Evolutionary conservation across 2,329 filamentous ascomycete species (phyloP), one percentile per base, ranked within the genome.

Genomic region (Neocatenulostroma microsporum): DNA sequence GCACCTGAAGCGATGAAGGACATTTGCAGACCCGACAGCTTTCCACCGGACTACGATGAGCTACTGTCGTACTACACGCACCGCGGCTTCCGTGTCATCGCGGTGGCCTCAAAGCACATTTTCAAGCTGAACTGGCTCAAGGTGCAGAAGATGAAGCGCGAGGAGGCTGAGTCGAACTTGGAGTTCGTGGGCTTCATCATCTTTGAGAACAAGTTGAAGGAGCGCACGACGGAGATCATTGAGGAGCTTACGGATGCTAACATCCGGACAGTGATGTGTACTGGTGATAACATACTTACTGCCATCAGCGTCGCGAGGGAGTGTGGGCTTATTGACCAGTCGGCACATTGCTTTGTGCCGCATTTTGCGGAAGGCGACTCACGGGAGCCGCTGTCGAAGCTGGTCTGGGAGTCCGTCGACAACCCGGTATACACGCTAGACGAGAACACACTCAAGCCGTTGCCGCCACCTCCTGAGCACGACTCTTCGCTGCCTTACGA

Each of bases 201-300:
- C 36, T 98, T 98, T 51, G 91, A 98, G 64, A 98, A 98, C 66
- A 98, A 98, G 63, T 67, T 98, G 43, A 98, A 98, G 61, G 80
- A 84, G 2, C 87, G 77, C 14, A 95, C 89, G 0, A 74, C 84
- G 2, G 74, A 73, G 2, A 83, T 95, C 21, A 76, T 98, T 18
- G 74, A 82, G 38, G 88, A 96, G 62, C 72, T 98, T 3, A 73
- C 77, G 21, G 70, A 81, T 35, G 89, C 93, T 6, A 83, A 83
- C 39, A 94, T 98, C 48, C 78, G 85, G 23, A 82, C 83, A 19
- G 79, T 94, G 34, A 98, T 98, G 91, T 93, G 93, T 44, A 98
- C 91, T 0, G 91, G 91, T 20, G 91, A 98, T 67, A 98, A 98
- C 50, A 96, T 96, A 45, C 66, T 96, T 37, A 98, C 91, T 8